Conservation (phyloP, 2,329 filamentous ascomycete genomes). For the Colletotrichum shisoi region DNA sequence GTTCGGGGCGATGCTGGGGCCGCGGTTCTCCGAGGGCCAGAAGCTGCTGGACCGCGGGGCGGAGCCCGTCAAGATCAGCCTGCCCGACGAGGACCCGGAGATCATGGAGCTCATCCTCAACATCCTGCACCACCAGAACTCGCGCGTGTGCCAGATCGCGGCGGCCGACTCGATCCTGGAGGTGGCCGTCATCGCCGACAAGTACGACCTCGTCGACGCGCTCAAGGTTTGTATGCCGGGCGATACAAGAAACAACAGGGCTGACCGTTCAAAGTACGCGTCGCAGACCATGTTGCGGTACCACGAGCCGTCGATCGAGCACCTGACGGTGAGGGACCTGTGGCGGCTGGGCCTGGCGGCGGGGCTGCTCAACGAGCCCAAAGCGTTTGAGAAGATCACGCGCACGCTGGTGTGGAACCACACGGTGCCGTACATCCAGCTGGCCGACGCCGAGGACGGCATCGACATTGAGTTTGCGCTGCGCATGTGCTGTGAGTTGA, state of each 20-base stretch:
- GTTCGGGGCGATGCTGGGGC: slow-evolving; percentile 43
- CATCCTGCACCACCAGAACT: slow-evolving; percentile 46
- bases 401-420: slow-evolving; percentile 35
- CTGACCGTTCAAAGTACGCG: slow-evolving; percentile 18
- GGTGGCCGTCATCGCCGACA: slow-evolving; percentile 44
- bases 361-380: slow-evolving; percentile 33
- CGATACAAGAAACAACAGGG: too few species aligned
- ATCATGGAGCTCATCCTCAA: slow-evolving; percentile 47
- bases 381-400: slow-evolving; percentile 35
- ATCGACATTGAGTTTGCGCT: slow-evolving; percentile 36
- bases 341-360: slow-evolving; percentile 36
- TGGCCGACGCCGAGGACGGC: slow-evolving; percentile 34
- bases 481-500: slow-evolving; percentile 38
- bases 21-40: slow-evolving; percentile 42
- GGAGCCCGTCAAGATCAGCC: slow-evolving; percentile 42
- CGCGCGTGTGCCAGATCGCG: slow-evolving; percentile 43
- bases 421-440: slow-evolving; percentile 35
- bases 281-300: slow-evolving; percentile 36
- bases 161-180: slow-evolving; percentile 44
- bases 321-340: slow-evolving; percentile 35
- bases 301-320: slow-evolving; percentile 36
- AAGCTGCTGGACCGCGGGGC: slow-evolving; percentile 33
- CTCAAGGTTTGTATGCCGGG: not conserved
- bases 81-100: slow-evolving; percentile 46
- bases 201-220: slow-evolving; percentile 42